Evolutionary conservation across 257 asterid genomes (phyloP).

Genomic region (Plantago elongata): DNA sequence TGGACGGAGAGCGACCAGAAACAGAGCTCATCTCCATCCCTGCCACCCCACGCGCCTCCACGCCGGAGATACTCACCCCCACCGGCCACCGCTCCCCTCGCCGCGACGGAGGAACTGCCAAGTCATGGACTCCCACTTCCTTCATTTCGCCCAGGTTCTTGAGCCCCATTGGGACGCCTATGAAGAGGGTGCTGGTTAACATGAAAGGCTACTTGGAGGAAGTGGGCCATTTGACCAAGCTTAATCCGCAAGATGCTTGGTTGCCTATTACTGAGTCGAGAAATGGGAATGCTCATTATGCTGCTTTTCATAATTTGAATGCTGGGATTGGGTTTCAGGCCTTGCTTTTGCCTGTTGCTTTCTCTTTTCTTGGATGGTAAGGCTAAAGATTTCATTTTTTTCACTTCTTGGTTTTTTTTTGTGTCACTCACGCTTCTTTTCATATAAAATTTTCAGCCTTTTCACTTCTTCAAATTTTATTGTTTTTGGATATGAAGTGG

Average conservation of each 20-base stretch:
- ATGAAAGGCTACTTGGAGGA: conserved; percentile 96
- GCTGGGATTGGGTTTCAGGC: conserved; percentile 99
- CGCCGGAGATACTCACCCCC: conserved; percentile 92
- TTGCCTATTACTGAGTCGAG: conserved; percentile 97
- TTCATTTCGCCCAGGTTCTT: conserved; percentile 86
- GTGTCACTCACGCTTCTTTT: no score
- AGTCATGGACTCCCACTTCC: conserved; percentile 97
- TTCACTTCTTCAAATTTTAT: background rate
- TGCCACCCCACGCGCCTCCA: conserved; percentile 92
- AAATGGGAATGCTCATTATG: conserved; percentile 91
- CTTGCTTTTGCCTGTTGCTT: conserved; percentile 87
- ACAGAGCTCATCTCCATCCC: conserved; percentile 95
- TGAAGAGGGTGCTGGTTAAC: conserved; percentile 83
- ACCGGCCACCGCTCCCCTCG: conserved; percentile 91
- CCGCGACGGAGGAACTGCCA: conserved; percentile 37
- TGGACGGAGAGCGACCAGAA: conserved; percentile 91
- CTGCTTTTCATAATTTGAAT: conserved; percentile 92
- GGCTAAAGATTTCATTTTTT: background rate
- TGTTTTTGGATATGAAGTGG: background rate
- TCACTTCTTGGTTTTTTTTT: background rate
- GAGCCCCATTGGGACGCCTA: conserved; percentile 98
- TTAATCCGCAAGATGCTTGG: conserved; percentile 99
- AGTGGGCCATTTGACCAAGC: conserved; percentile 91
- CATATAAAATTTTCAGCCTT: no score
- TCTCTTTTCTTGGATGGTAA: conserved; percentile 96